Evolutionary conservation across 192 early-diverging fungal genomes (phyloP).

Genomic region (Umbelopsis sp.): DNA sequence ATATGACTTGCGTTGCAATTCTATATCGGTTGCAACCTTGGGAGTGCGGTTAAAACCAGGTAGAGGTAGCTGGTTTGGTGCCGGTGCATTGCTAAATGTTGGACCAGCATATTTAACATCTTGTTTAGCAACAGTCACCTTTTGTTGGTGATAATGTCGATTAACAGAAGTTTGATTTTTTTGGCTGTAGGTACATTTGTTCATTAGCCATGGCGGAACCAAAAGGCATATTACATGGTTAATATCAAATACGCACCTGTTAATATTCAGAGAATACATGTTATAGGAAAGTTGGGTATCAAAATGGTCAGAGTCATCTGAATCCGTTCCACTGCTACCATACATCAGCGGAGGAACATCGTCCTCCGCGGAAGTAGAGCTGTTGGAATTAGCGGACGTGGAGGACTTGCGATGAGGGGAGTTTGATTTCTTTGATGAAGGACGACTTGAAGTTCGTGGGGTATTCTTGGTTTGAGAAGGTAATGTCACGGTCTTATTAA

Average conservation of each 20-base stretch:
- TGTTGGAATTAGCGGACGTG: not conserved
- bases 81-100: constrained; percentile 10
- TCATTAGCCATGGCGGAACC: not conserved
- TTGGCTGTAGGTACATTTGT: not conserved
- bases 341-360: not conserved
- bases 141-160: not conserved
- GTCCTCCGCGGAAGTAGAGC: not conserved
- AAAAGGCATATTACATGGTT: not conserved
- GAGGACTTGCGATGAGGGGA: not conserved
- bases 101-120: constrained; percentile 12
- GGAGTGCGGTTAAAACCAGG: not conserved
- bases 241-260: not conserved
- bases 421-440: not conserved
- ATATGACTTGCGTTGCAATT: not conserved
- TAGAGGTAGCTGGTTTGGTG: not conserved
- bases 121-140: not conserved
- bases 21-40: not conserved
- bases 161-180: not conserved
- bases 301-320: constrained; percentile 16
- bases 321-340: constrained; percentile 4
- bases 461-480: not conserved
- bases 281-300: constrained; percentile 3
- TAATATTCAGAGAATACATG: not conserved
- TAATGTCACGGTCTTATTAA: not conserved
- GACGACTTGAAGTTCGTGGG: not conserved